Evolutionary conservation across 1,284 basidiomycete genomes (phyloP), one percentile per base, ranked within the genome.

Genomic region (Ganoderma sinense): DNA sequence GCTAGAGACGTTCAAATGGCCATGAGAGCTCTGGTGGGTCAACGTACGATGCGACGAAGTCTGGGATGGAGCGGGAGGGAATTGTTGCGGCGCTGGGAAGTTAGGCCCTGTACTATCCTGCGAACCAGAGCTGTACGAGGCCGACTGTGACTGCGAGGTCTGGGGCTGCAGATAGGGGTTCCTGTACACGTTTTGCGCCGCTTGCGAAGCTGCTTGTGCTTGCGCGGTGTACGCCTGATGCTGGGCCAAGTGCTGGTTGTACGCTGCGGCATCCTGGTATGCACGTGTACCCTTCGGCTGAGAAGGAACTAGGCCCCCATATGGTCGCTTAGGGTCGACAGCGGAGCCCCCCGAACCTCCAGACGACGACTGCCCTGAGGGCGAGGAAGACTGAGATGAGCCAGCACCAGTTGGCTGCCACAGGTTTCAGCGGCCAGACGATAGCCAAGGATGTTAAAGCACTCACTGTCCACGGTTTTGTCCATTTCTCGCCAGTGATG

Each of bases 401-500:
- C 68, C 78, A 72, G 71, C 81, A 64, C 68, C 80, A 71, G 87
- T 86, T 40, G 90, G 89, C 87, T 91, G 73, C 63, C 69, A 66
- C 60, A 69, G 69, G 53, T 70, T 71, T 75, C 75, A 69, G 29
- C 29, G 23, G 39, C 4, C 10, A 26, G n/a, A 51, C 62, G 33
- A 33, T 59, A 33, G 23, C 43, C 63, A 68, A 16, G 51, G 18
- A 36, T 20, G 29, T 45, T 53, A 26, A 71, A 48, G 45, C 29
- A 86, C 94, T 81, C 81, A 95, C 95, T 80, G 92, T 88, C 83
- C 94, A 97, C 10, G 94, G 93, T 72, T 95, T 96, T 13, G 89
- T 91, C 79, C 92, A 98, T 81, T 96, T 97, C 82, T 99, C 97
- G 67, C 97, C 97, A 13, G 97, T 98, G 77, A 99, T 98, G 83